Conservation (phyloP, 345 rosid species). For the Cardiospermum halicacabum region DNA sequence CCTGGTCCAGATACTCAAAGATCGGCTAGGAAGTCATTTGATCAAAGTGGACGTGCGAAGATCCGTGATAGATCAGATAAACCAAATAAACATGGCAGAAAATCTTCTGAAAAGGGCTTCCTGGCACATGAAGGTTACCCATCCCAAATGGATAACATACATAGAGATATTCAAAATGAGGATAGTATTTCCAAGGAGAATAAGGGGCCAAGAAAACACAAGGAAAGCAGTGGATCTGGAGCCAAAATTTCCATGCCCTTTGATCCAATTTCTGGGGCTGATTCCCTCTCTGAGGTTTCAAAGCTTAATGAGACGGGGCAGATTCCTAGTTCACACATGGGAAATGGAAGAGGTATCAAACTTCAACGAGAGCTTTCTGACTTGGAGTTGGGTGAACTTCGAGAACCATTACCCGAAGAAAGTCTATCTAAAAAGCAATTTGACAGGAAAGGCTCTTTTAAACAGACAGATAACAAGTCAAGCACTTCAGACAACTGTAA, state of each 20-base stretch:
- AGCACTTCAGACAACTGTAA: constrained; percentile 52
- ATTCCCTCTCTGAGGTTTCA: constrained; percentile 45
- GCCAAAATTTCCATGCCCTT: constrained; percentile 40
- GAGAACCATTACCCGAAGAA: constrained; percentile 58
- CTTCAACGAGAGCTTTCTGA: constrained; percentile 79
- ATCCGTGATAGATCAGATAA: constrained; percentile 40
- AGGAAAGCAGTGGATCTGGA: constrained; percentile 56
- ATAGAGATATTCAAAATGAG: constrained; percentile 50
- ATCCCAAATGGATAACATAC: constrained; percentile 38
- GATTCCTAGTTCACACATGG: constrained; percentile 33
- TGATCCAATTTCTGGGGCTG: constrained; percentile 41
- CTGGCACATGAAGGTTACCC: constrained; percentile 37
- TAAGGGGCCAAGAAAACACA: constrained; percentile 43
- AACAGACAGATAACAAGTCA: constrained; percentile 47
- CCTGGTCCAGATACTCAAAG: constrained; percentile 38
- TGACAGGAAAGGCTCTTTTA: constrained; percentile 61
- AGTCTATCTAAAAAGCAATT: constrained; percentile 42
- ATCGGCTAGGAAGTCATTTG: constrained; percentile 35
- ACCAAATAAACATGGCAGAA: constrained; percentile 37
- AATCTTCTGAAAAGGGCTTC: constrained; percentile 38
- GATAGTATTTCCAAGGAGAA: constrained; percentile 38
- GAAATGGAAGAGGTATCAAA: constrained; percentile 43
- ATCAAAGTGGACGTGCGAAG: constrained; percentile 32
- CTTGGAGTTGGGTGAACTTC: constrained; percentile 94
- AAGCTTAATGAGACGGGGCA: constrained; percentile 47